Evolutionary conservation across 2,329 filamentous ascomycete species (phyloP), one percentile per base, ranked within the genome.

Genomic region (Fusarium sp.): DNA sequence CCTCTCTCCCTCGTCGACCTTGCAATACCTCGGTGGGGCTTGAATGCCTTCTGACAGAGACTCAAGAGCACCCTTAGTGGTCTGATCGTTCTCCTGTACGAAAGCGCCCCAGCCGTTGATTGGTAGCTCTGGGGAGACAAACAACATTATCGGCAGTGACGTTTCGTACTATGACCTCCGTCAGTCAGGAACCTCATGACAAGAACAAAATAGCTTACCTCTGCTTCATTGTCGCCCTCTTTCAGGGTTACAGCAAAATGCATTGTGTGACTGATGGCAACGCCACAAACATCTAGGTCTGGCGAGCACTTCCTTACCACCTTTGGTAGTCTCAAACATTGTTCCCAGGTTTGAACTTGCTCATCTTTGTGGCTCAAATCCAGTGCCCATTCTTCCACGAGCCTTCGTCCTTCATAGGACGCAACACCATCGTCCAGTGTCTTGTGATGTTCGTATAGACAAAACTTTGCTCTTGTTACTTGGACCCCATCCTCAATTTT

Each of bases 111-210:
- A 68, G 4, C 65, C 65, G 20, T 40, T 45, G 6, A 68, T 30
- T 12, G 65, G 65, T 4, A 68, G 8, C 40, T 68, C 66, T 15
- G 66, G 66, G 9, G 61, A 65, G 20, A 68, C 20, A 15, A 68
- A 68, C 6, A 68, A 15, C 15, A 14, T 65, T 0, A 68, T 58
- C 2, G 61, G 61, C 15, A 65, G 17, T 15, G 61, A 60, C 2
- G 52, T 22, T 27, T 65, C 61, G 6, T 65, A 60, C 61, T 68
- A 25, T 15, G 2, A 4, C 7, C 1, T 2, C 9, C n/a, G 38
- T 65, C 4, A 64, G 52, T 22, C 4, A 11, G 2, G 17, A 17
- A 2, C 14, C 3, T 22, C 6, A 3, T 22, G 5, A n/a, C 6
- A 17, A 12, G 5, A 22, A 0, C 1, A 3, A 6, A 11, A 8